Percentiles rank a stretch among this genome's conserved stretches.
These are phyloP conservation scores for Aegilops speltoides DNA, from an alignment of 176 grass and related monocot species.

Conservation along the genomic window DNA sequence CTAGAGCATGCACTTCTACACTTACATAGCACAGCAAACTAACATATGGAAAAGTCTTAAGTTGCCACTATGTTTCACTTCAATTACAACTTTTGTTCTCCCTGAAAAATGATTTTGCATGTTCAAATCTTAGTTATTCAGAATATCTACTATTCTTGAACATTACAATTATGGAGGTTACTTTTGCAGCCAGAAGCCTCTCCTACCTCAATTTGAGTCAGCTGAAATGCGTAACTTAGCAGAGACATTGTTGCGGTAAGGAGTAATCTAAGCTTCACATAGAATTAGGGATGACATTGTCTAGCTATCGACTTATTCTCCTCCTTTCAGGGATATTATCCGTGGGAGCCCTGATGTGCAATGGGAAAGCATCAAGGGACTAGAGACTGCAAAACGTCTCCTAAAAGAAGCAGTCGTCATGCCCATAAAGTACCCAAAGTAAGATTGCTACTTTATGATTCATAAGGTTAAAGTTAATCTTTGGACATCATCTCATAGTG, in stretches of 20 bases:
- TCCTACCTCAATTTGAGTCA: slow-evolving; percentile 82
- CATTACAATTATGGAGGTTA: slow-evolving; percentile 11
- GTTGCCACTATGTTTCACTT: not conserved
- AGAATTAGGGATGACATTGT: not conserved
- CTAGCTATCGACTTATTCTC: slow-evolving; percentile 9
- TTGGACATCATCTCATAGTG: not conserved
- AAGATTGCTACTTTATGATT: slow-evolving; percentile 38
- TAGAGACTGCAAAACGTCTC: slow-evolving; percentile 85
- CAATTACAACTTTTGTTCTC: not conserved
- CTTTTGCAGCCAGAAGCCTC: slow-evolving; percentile 79
- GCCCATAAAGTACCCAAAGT: slow-evolving; percentile 99
- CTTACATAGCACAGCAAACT: not conserved
- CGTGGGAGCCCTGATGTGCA: slow-evolving; percentile 94
- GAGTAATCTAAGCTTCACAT: slow-evolving; percentile 14
- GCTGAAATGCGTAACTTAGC: slow-evolving; percentile 85
- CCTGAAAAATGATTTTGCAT: not conserved
- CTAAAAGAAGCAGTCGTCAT: slow-evolving; percentile 96
- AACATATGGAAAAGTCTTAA: not conserved
- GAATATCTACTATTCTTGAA: not conserved
- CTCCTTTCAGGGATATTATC: slow-evolving; percentile 71
- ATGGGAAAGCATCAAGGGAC: slow-evolving; percentile 98
- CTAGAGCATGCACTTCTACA: too few relatives aligned
- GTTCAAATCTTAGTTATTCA: not conserved
- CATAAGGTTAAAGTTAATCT: not conserved
- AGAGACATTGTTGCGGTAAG: slow-evolving; percentile 76